Evolutionary conservation across 2,329 filamentous ascomycete genomes (phyloP).

Genomic region (Exophiala oligosperma): DNA sequence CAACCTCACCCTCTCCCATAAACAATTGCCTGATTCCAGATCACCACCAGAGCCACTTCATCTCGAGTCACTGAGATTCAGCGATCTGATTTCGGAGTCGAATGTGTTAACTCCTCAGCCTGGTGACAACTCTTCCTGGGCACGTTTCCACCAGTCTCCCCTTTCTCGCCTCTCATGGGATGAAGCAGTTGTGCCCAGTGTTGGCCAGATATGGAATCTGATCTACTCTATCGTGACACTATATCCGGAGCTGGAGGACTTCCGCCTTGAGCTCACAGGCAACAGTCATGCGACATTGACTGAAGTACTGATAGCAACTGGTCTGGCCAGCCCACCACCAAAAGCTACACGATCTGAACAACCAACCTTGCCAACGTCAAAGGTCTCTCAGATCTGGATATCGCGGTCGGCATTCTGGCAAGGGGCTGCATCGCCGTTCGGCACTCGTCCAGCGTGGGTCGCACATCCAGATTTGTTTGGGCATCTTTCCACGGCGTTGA

Average conservation of each 20-base stretch:
- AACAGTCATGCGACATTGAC: slow-evolving; percentile 21
- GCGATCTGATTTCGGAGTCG: slow-evolving; percentile 30
- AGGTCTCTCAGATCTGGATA: neutral
- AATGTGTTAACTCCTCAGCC: slow-evolving; percentile 26
- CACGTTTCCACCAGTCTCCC: slow-evolving; percentile 35
- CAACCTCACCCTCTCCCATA: slow-evolving; percentile 26
- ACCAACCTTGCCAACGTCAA: no score
- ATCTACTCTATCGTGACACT: slow-evolving; percentile 39
- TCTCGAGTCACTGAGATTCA: slow-evolving; percentile 33
- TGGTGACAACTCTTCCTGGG: slow-evolving; percentile 43
- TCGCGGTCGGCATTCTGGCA: slow-evolving; percentile 62
- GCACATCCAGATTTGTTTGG: slow-evolving; percentile 40
- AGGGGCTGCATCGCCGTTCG: slow-evolving; percentile 67
- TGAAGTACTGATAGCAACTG: slow-evolving; percentile 31
- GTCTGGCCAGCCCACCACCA: slow-evolving; percentile 45
- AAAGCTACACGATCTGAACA: slow-evolving; percentile 34
- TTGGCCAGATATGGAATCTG: slow-evolving; percentile 42
- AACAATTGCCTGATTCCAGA: slow-evolving; percentile 22
- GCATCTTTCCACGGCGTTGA: slow-evolving; percentile 32
- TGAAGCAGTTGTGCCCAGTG: slow-evolving; percentile 30
- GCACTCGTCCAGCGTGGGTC: slow-evolving; percentile 63
- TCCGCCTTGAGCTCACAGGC: slow-evolving; percentile 37
- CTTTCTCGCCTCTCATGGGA: slow-evolving; percentile 38
- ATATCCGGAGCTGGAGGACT: slow-evolving; percentile 35
- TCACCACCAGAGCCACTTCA: slow-evolving; percentile 32